Conservation (phyloP, 106 monocot genomes). For the Triglochin maritima region DNA sequence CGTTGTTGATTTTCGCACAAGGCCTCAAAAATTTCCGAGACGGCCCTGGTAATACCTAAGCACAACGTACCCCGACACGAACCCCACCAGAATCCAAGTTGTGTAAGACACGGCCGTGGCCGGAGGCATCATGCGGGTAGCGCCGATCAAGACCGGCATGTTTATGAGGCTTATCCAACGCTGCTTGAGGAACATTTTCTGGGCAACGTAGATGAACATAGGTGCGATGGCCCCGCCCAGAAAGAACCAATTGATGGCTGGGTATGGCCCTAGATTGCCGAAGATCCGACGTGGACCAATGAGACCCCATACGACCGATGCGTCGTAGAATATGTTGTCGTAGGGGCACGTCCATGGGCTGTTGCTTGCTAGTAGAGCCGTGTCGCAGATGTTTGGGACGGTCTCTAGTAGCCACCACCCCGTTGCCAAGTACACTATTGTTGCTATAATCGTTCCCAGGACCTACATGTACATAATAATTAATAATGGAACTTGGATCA, state of each 20-base stretch:
- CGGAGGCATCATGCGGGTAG: constrained; percentile 67
- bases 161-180: constrained; percentile 64
- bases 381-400: constrained; percentile 72
- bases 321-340: constrained; percentile 81
- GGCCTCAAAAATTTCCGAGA: too few relatives aligned
- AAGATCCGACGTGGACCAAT: constrained; percentile 82
- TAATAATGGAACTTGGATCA: not conserved
- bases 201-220: constrained; percentile 54
- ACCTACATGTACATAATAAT: constrained; percentile 24
- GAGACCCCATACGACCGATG: constrained; percentile 93
- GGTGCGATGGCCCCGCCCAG: constrained; percentile 71
- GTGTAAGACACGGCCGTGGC: constrained; percentile 83
- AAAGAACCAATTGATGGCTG: constrained; percentile 85
- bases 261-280: constrained; percentile 62
- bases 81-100: constrained; percentile 60
- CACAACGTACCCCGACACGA: constrained; percentile 72
- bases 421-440: constrained; percentile 58
- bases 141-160: constrained; percentile 73
- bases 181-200: constrained; percentile 49
- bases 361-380: constrained; percentile 31
- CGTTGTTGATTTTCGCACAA: too few relatives aligned
- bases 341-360: constrained; percentile 92
- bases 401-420: constrained; percentile 92
- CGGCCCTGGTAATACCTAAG: too few relatives aligned
- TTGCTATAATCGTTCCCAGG: constrained; percentile 67